These are phyloP conservation scores for Macadamia integrifolia DNA, from an alignment of 164 flowering plant genomes.

Conservation along the genomic window DNA sequence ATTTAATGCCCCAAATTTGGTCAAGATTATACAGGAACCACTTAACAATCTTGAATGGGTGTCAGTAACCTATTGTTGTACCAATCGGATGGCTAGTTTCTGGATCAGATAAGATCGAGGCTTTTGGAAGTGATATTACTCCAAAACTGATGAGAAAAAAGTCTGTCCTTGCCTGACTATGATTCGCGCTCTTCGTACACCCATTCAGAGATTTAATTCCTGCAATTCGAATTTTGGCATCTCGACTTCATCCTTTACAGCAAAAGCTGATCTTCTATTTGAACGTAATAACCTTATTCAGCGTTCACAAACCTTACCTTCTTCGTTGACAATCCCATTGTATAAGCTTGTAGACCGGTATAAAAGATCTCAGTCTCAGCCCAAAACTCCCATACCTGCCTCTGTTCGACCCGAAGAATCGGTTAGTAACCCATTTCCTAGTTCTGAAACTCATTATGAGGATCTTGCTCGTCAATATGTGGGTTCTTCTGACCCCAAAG, in stretches of 20 bases:
- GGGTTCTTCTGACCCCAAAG: conserved; percentile 20
- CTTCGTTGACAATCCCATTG: conserved; percentile 1
- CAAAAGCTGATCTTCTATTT: not conserved
- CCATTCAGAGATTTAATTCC: not conserved
- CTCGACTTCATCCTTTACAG: conserved; percentile 4
- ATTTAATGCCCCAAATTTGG: no score
- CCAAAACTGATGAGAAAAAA: conserved; percentile 3
- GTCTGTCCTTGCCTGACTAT: conserved; percentile 2
- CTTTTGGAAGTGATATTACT: not conserved
- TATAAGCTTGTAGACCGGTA: conserved; percentile 4
- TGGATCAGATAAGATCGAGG: no score
- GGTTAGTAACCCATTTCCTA: not conserved
- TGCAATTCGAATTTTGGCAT: not conserved
- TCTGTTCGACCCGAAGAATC: not conserved
- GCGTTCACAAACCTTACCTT: not conserved
- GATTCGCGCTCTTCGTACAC: conserved; percentile 1
- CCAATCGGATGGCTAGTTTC: no score
- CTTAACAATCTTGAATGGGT: no score
- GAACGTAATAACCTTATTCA: conserved; percentile 1
- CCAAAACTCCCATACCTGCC: not conserved
- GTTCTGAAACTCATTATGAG: conserved; percentile 22
- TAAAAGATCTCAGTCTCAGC: not conserved
- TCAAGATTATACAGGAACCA: no score
- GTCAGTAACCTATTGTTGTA: no score
- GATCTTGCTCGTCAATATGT: conserved; percentile 27